Percentiles rank a stretch among this genome's conserved stretches.
Conservation (phyloP, 1,284 basidiomycete species). For the Crepidotus sp. region DNA sequence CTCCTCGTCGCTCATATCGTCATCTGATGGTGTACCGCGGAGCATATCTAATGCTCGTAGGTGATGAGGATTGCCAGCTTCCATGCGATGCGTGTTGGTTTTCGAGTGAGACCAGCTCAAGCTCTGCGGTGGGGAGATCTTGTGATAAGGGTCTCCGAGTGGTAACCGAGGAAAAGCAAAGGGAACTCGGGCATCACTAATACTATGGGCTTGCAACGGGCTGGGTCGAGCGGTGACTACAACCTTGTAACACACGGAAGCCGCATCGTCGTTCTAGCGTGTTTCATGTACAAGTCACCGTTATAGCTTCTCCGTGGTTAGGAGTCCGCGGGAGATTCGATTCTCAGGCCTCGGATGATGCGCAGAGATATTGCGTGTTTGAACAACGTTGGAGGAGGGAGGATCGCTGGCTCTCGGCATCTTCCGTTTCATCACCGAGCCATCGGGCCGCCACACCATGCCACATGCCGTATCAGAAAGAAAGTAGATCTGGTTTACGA, state of each 20-base stretch:
- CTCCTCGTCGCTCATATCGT: constrained; percentile 1
- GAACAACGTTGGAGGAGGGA: background rate
- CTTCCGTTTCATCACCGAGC: no score
- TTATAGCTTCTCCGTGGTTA: no score
- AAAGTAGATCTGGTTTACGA: no score
- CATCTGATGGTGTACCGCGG: background rate
- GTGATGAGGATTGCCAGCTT: constrained; percentile 10
- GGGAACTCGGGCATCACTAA: background rate
- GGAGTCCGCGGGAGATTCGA: background rate
- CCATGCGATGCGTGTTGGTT: background rate
- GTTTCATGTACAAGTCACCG: background rate
- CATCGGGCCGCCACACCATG: no score
- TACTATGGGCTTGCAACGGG: constrained; percentile 6
- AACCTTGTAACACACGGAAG: background rate
- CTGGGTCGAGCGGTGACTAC: background rate
- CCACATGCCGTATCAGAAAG: no score
- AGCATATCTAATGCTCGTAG: constrained; percentile 6
- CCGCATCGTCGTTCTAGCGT: background rate
- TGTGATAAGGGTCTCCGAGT: background rate
- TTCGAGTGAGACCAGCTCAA: constrained; percentile 15
- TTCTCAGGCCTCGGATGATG: no score
- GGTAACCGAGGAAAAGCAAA: background rate
- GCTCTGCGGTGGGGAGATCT: background rate
- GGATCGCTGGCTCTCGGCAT: no score
- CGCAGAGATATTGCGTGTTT: no score